Percentiles rank a stretch among this genome's conserved stretches.
Evolutionary conservation across 164 flowering plant genomes (phyloP).

Genomic region (Aristolochia californica): DNA sequence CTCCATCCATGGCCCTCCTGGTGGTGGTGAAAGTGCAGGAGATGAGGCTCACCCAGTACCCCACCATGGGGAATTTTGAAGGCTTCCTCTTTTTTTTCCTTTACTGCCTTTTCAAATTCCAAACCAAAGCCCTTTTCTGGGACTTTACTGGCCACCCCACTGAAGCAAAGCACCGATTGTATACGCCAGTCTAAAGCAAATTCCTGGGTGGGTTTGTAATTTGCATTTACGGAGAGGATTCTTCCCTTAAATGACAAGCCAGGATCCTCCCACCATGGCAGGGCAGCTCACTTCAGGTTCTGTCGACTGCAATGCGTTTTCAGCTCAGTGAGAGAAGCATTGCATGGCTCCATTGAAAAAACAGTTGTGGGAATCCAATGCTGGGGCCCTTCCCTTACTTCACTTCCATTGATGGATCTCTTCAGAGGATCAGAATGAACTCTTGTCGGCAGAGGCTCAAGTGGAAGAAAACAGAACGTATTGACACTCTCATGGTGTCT

Average conservation of each 20-base stretch:
- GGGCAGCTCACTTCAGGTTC: too few relatives aligned
- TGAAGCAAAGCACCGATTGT: too few relatives aligned
- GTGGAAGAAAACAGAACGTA: too few relatives aligned
- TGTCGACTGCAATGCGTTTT: too few relatives aligned
- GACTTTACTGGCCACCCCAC: too few relatives aligned
- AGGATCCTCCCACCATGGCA: background rate
- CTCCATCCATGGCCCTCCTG: background rate
- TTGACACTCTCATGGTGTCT: too few relatives aligned
- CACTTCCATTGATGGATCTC: background rate
- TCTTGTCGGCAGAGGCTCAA: too few relatives aligned
- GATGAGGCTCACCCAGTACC: constrained; percentile 18
- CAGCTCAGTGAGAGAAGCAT: too few relatives aligned
- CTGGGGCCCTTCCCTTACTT: background rate
- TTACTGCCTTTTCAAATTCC: constrained; percentile 19
- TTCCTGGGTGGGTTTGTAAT: background rate
- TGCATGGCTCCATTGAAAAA: too few relatives aligned
- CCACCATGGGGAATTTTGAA: constrained; percentile 34
- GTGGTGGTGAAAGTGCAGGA: constrained; percentile 19
- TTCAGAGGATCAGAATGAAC: too few relatives aligned
- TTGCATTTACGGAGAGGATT: background rate
- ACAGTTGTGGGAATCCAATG: background rate
- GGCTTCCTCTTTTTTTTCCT: constrained; percentile 10
- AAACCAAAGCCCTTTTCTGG: background rate
- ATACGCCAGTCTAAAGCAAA: too few relatives aligned
- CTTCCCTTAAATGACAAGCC: constrained; percentile 3